Conservation (phyloP, 2,329 filamentous ascomycete genomes). For the Biscogniauxia mediterranea region DNA sequence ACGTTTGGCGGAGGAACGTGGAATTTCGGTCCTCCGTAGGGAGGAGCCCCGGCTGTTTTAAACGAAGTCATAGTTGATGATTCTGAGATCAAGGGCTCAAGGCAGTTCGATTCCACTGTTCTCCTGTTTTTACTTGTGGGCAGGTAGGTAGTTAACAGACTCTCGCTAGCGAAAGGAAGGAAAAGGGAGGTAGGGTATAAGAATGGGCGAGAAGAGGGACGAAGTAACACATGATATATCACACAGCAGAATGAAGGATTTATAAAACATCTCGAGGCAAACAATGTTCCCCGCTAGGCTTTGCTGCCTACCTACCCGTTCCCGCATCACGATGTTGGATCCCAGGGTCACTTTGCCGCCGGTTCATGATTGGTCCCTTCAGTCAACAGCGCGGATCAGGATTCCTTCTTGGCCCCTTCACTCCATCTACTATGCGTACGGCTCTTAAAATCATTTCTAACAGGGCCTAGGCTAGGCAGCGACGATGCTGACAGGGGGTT, state of each 20-base stretch:
- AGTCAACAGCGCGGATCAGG: background rate
- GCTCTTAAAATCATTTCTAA: background rate
- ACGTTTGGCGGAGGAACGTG: too few relatives aligned
- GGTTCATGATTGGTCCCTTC: background rate
- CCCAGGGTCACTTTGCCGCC: background rate
- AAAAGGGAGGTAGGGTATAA: too few relatives aligned
- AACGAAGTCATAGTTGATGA: background rate
- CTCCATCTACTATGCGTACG: background rate
- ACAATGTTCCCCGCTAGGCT: background rate
- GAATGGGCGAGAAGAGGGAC: background rate
- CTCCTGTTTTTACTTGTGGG: background rate
- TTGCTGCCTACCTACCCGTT: background rate
- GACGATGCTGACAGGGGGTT: background rate
- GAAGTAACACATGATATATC: background rate
- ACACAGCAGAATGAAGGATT: background rate
- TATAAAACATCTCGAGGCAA: background rate
- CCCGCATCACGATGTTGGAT: background rate
- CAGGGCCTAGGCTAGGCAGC: background rate
- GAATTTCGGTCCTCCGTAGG: constrained; percentile 1
- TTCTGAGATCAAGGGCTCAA: background rate
- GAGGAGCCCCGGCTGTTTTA: background rate
- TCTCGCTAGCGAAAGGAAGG: background rate
- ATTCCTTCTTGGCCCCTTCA: background rate
- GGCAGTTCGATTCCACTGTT: background rate
- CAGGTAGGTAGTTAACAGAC: background rate